Evolutionary conservation across 1,284 basidiomycete species (phyloP).

Genomic region (Cryptococcus amylolentus): DNA sequence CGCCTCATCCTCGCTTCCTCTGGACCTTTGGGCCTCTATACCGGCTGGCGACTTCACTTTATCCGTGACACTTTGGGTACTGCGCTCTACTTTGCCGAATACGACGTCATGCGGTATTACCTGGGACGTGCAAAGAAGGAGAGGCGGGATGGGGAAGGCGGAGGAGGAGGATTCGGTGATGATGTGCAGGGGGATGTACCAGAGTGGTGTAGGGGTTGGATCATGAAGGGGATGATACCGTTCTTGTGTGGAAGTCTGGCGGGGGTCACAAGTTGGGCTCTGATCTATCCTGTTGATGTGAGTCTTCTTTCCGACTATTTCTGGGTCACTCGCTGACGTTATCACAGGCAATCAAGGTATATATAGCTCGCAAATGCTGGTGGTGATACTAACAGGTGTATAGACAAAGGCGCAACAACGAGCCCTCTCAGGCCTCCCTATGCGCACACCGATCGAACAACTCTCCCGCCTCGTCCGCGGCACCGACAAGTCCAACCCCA

Average conservation of each 20-base stretch:
- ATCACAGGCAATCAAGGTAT: constrained; percentile 43
- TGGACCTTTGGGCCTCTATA: constrained; percentile 41
- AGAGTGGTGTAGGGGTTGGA: constrained; percentile 42
- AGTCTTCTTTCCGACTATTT: constrained; percentile 15
- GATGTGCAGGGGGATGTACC: constrained; percentile 42
- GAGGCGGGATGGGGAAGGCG: constrained; percentile 1
- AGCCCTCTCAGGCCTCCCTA: constrained; percentile 39
- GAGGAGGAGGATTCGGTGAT: constrained; percentile 9
- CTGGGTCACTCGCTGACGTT: background rate
- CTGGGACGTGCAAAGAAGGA: constrained; percentile 32
- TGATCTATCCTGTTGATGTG: constrained; percentile 50
- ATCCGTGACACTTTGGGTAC: constrained; percentile 49
- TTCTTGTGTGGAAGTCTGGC: constrained; percentile 48
- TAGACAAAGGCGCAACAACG: constrained; percentile 50
- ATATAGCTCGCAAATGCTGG: background rate
- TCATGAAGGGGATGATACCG: constrained; percentile 41
- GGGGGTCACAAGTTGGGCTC: constrained; percentile 48
- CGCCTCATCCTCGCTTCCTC: constrained; percentile 32
- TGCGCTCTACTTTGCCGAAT: constrained; percentile 49
- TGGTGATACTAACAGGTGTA: background rate
- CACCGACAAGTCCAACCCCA: constrained; percentile 39
- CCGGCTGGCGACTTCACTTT: constrained; percentile 44
- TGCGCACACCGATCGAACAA: constrained; percentile 40
- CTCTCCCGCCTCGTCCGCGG: constrained; percentile 45
- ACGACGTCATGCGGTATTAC: constrained; percentile 47